Base-by-base conservation (phyloP, 495 filamentous ascomycete genomes). In the Podospora didyma region DNA sequence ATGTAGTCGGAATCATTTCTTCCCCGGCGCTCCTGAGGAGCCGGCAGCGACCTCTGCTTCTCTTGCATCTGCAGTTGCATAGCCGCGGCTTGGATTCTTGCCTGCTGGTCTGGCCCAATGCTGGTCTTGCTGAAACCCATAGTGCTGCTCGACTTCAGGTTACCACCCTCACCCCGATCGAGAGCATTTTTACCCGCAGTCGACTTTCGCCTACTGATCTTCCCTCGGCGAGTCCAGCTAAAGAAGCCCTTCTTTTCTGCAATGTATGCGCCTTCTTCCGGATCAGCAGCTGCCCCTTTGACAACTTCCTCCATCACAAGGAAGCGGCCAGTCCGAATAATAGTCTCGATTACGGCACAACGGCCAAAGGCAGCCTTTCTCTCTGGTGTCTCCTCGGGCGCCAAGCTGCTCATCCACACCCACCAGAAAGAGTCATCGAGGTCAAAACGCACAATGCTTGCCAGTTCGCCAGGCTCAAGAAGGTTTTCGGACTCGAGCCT, bases 361-460 rank as follows among this genome's bases (percentile, higher is more conserved):
- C 95, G 82, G 14, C 94, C 95, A 72, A 98, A 98, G 17, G 90
- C 89, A 3, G 92, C 86, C 70, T 98, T 98, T 54, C 94, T 84
- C 28, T 85, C 77, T 0, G 82, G 70, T 2, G 91, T 85, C 70
- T 98, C 94, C 63, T 98, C 94, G 7, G 83, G 87, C 2, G 92
- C 93, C 67, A 98, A 72, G 77, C 94, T 97, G 62, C 83, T 94
- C 79, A 97, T 97, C 94, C 94, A 98, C 22, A 97, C 94, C 94
- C 94, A 98, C 95, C 95, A 98, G 69, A 98, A 98, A 0, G 92
- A 87, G 67, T 97, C 94, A 65, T 98, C 94, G 11, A 97, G 75
- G 57, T 95, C 88, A 47, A 98, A 82, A 45, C 81, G 80, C 28
- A 81, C 87, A 61, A 97, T 96, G 62, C 90, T 96, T 22, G 93